Evolutionary conservation across 495 filamentous ascomycete species (phyloP).

Genomic region (Rhypophila decipiens): DNA sequence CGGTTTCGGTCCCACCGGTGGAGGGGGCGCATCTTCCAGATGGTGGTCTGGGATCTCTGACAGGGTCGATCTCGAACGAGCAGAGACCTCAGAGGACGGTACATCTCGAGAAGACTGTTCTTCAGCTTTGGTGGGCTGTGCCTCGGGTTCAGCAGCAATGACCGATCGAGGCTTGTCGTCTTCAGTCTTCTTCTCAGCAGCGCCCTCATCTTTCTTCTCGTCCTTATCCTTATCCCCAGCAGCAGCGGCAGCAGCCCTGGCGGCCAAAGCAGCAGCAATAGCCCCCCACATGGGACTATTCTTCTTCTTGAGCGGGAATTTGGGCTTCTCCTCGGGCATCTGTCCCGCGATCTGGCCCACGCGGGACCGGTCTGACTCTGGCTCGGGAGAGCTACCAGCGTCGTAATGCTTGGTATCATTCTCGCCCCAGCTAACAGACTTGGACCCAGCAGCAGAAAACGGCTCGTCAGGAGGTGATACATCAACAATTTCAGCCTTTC

Average conservation of each 20-base stretch:
- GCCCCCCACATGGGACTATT: conserved; percentile 34
- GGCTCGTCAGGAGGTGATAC: conserved; percentile 10
- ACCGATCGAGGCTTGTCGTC: conserved; percentile 12
- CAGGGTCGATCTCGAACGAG: neutral
- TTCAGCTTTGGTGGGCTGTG: neutral
- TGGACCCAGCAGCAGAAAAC: conserved; percentile 10
- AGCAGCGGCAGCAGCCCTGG: conserved; percentile 15
- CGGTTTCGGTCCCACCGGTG: conserved; percentile 27
- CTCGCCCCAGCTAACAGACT: conserved; percentile 54
- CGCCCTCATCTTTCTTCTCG: conserved; percentile 3
- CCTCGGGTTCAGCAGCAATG: conserved; percentile 4
- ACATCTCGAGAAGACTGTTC: too few relatives aligned
- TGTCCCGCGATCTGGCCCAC: neutral
- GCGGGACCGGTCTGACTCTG: conserved; percentile 13
- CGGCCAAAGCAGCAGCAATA: conserved; percentile 33
- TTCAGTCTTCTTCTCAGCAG: neutral
- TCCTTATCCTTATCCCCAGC: conserved; percentile 3
- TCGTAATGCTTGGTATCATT: conserved; percentile 57
- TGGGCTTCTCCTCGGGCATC: conserved; percentile 2
- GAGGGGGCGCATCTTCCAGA: conserved; percentile 17
- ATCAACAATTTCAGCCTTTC: neutral
- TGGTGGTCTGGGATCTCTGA: conserved; percentile 3
- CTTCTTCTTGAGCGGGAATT: conserved; percentile 21
- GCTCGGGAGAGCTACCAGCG: conserved; percentile 48
- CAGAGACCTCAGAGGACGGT: neutral